Base-by-base conservation (phyloP, 2,329 filamentous ascomycete species). In the Paraphoma sp. region DNA sequence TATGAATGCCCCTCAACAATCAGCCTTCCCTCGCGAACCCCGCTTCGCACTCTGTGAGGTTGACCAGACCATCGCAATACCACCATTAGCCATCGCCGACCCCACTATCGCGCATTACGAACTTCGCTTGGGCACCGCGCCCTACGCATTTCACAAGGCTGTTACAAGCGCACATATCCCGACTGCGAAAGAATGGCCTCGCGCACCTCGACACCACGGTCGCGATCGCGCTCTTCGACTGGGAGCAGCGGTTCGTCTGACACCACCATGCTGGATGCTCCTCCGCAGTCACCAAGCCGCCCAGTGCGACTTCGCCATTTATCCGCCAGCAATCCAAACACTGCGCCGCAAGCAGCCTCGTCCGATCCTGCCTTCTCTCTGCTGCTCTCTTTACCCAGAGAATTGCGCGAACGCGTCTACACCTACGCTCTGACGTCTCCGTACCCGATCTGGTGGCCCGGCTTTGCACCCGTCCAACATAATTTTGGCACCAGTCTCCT, bases 401-500 rank as follows among this genome's bases (percentile, higher is more conserved):
- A 78, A 47, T 63, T 78, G 48, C 67, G 76, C 57, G 69, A 76
- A 48, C 68, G 68, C 40, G 63, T 78, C 51, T 78, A 76, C 56
- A 48, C 56, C 8, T 71, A 64, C 54, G 69, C 73, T 29, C 66
- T 77, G 23, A 65, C 65, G 7, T 71, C 72, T 9, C 60, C 62
- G 6, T 67, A 55, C 30, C 69, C 75, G 28, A 73, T 76, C 67
- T 71, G 68, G 67, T 77, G 73, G 71, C 74, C 70, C 1, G 54
- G 58, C 14, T 62, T 53, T 23, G 47, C 58, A 17, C 53, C 65
- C n/a, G 47, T 63, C 3, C 54, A 52, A 16, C 68, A 70, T 59
- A 45, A 64, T 57, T 60, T 72, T 30, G 64, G 59, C 42, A 59
- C 70, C 29, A 54, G 51, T 28, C 72, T 78, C 9, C 63, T 78